Percentiles rank a stretch among this genome's conserved stretches.
Evolutionary conservation across 164 flowering plant genomes (phyloP).

Genomic region (Piper betle): DNA sequence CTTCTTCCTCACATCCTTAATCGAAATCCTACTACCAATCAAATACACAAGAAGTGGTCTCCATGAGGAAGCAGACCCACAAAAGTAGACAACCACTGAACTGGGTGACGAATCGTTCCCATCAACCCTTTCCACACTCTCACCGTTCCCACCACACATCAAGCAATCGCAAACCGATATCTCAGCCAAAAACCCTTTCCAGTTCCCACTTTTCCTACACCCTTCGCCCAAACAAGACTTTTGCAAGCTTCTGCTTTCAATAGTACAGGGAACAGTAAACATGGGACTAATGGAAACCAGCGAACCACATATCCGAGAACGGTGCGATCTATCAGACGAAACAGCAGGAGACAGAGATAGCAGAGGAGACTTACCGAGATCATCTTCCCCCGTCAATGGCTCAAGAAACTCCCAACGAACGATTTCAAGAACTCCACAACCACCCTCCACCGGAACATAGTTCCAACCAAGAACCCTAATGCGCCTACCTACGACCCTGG

Average conservation of each 20-base stretch:
- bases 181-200: conserved; percentile 52
- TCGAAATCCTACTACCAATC: conserved; percentile 23
- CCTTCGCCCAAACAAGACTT: neutral
- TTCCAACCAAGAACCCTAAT: conserved; percentile 66
- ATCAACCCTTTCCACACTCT: neutral
- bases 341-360: conserved; percentile 2
- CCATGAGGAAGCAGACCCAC: conserved; percentile 45
- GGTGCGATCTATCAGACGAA: conserved; percentile 10
- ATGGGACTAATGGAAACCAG: conserved; percentile 63
- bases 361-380: conserved; percentile 17
- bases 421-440: conserved; percentile 54
- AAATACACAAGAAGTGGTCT: conserved; percentile 48
- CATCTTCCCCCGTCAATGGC: conserved; percentile 1
- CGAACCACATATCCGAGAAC: conserved; percentile 29
- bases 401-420: conserved; percentile 43
- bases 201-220: conserved; percentile 7
- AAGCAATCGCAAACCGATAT: conserved; percentile 49
- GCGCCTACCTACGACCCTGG: conserved; percentile 24
- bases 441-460: conserved; percentile 44
- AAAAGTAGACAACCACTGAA: conserved; percentile 34
- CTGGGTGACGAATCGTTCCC: conserved; percentile 27
- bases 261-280: conserved; percentile 40
- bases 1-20: conserved; percentile 66
- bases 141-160: conserved; percentile 26
- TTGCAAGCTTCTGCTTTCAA: conserved; percentile 7